A percentile compares a stretch with the other conserved stretches of the same genome.
Evolutionary conservation across 257 asterid genomes (phyloP).

Genomic region (Solanum appendiculatum): DNA sequence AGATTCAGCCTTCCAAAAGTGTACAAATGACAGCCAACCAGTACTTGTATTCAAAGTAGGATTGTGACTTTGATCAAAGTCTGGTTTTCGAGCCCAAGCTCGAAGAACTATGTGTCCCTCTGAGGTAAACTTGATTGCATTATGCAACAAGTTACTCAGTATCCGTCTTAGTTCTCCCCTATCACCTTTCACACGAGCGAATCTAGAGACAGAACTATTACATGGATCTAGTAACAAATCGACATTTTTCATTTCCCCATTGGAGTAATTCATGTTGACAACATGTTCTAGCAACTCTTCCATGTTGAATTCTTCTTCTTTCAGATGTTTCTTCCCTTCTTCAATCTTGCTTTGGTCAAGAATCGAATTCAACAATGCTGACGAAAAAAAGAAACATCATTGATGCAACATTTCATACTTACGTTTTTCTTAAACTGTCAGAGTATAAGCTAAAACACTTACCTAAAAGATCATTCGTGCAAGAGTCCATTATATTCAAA

Average conservation of each 20-base stretch:
- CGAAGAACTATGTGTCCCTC: slow-evolving; percentile 59
- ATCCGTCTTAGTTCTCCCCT: slow-evolving; percentile 54
- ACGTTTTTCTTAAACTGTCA: background rate
- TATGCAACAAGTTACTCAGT: slow-evolving; percentile 53
- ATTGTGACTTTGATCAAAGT: too few species aligned
- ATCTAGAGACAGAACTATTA: slow-evolving; percentile 38
- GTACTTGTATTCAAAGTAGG: too few species aligned
- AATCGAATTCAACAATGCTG: slow-evolving; percentile 53
- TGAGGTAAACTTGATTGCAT: slow-evolving; percentile 69
- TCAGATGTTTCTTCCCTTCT: slow-evolving; percentile 50
- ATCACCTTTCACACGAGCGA: slow-evolving; percentile 48
- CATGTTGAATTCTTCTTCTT: slow-evolving; percentile 50
- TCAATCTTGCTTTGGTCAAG: slow-evolving; percentile 65
- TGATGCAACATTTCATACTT: background rate
- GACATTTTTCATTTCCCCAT: slow-evolving; percentile 53
- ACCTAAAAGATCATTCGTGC: slow-evolving; percentile 46
- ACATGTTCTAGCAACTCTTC: slow-evolving; percentile 49
- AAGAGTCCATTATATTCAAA: slow-evolving; percentile 32
- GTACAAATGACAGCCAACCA: slow-evolving; percentile 18
- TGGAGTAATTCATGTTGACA: slow-evolving; percentile 51
- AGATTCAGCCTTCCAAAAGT: slow-evolving; percentile 3
- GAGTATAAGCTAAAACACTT: background rate
- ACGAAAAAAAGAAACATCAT: background rate
- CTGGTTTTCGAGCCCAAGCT: slow-evolving; percentile 49
- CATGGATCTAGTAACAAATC: slow-evolving; percentile 57